Evolutionary conservation across 2,329 filamentous ascomycete species (phyloP).

Genomic region (Phialemoniopsis sp.): DNA sequence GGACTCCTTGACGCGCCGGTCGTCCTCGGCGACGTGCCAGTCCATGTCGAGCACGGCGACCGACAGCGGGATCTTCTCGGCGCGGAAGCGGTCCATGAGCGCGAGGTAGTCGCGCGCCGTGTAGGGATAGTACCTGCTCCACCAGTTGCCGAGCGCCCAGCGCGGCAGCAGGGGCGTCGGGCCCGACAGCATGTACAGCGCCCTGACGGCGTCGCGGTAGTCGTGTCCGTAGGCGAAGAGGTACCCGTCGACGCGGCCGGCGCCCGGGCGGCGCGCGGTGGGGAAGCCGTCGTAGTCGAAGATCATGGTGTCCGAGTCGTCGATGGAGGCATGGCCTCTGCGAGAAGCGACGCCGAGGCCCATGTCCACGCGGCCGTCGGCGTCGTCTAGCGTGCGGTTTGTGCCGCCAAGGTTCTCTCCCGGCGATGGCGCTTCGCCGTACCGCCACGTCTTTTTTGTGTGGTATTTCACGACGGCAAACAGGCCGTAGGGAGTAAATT

Average conservation of each 20-base stretch:
- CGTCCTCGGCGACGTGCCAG: conserved; percentile 54
- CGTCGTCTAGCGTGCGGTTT: conserved; percentile 48
- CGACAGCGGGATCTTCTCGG: conserved; percentile 47
- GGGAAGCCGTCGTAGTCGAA: conserved; percentile 51
- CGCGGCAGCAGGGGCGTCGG: conserved; percentile 50
- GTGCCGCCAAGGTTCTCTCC: conserved; percentile 15
- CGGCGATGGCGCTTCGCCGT: conserved; percentile 17
- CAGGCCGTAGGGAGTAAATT: conserved; percentile 48
- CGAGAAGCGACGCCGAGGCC: conserved; percentile 46
- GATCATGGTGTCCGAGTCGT: conserved; percentile 53
- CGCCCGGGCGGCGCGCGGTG: conserved; percentile 35
- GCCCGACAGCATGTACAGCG: conserved; percentile 52
- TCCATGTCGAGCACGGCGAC: conserved; percentile 64
- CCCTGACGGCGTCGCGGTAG: conserved; percentile 47
- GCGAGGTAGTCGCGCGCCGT: conserved; percentile 48
- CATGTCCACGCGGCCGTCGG: conserved; percentile 44
- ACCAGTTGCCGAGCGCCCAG: conserved; percentile 41
- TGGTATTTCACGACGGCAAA: conserved; percentile 32
- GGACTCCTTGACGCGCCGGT: conserved; percentile 27
- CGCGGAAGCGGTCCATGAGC: conserved; percentile 52
- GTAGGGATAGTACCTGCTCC: conserved; percentile 60
- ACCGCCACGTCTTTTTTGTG: conserved; percentile 43
- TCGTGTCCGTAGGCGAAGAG: conserved; percentile 56
- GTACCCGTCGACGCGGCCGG: conserved; percentile 50
- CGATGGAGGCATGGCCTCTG: conserved; percentile 45